These are phyloP conservation scores for Aspergillus sp. DNA, from an alignment of 2,329 filamentous ascomycete species.

Conservation along the genomic window DNA sequence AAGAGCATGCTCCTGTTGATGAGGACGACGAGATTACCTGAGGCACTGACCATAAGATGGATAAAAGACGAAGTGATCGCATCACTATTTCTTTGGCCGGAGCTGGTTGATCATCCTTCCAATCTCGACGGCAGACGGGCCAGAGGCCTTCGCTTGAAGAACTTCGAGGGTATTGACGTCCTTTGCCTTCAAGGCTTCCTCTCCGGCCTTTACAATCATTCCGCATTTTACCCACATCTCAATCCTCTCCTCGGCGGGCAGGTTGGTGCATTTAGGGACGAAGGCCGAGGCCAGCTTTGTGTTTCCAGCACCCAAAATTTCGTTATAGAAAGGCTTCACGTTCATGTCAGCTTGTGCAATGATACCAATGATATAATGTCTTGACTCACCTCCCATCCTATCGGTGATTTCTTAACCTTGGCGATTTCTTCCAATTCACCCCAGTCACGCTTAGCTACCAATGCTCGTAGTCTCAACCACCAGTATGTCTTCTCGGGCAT, in stretches of 20 bases:
- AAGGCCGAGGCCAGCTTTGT: slow-evolving; percentile 80
- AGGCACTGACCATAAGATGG: slow-evolving; percentile 18
- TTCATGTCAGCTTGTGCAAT: slow-evolving; percentile 29
- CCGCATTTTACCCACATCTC: slow-evolving; percentile 98
- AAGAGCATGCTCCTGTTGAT: slow-evolving; percentile 31
- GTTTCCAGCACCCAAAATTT: slow-evolving; percentile 84
- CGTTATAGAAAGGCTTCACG: slow-evolving; percentile 83
- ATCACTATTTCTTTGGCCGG: slow-evolving; percentile 43
- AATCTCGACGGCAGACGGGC: slow-evolving; percentile 72
- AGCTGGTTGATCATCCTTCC: slow-evolving; percentile 69
- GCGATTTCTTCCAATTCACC: slow-evolving; percentile 84
- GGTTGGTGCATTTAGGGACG: slow-evolving; percentile 78
- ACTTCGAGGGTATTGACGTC: slow-evolving; percentile 74
- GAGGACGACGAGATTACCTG: slow-evolving; percentile 48
- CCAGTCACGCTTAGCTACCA: slow-evolving; percentile 90
- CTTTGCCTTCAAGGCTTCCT: slow-evolving; percentile 82
- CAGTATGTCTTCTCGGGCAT: slow-evolving; percentile 86
- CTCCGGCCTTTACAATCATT: slow-evolving; percentile 80
- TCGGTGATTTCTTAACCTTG: slow-evolving; percentile 75
- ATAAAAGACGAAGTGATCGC: slow-evolving; percentile 14
- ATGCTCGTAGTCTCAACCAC: slow-evolving; percentile 81
- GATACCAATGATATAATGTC: slow-evolving; percentile 12
- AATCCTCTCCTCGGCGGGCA: slow-evolving; percentile 69
- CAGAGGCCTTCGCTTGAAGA: slow-evolving; percentile 71
- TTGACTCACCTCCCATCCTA: slow-evolving; percentile 84